Base-by-base conservation (phyloP, 768 basidiomycete genomes). In the Boletus fagicola region DNA sequence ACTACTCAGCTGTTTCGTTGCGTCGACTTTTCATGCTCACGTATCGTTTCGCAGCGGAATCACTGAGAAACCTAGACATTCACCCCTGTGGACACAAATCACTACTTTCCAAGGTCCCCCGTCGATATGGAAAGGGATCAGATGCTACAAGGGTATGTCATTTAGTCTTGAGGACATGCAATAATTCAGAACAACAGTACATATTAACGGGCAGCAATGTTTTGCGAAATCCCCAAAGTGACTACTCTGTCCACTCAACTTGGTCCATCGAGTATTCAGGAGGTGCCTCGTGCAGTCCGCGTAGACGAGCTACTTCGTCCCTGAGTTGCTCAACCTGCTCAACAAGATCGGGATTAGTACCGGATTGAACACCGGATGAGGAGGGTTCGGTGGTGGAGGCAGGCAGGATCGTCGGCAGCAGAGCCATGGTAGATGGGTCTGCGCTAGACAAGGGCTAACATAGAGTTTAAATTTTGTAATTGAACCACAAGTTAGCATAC, bases 231-330 rank as follows among this genome's bases (percentile, higher is more conserved):
- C 33, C 12, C 5, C 10, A 2, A n/a, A 39, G 31, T 2, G 12
- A 9, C 24, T 5, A 7, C 8, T 13, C 36, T 1, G 36, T 39
- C n/a, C 1, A 10, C 1, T 11, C 40, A 20, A 2, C 6, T 42
- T 20, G 16, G 11, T 20, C 12, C n/a, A 5, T 42, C 16, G 40
- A 42, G 31, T 45, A 45, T 38, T 24, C 26, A 6, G 53, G 28
- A 15, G 53, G 43, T 28, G 24, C 22, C n/a, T 57, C 36, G 0
- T 49, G 49, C 13, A 45, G 2, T 6, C 38, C 15, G 13, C 58
- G 56, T 4, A 65, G 52, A 31, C 57, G 60, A 24, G 57, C 53
- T 2, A 65, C 55, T 38, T 62, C 64, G 1, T 30, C 53, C 33
- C 50, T 45, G 1, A 64, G 44, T 9, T 28, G 4, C 2, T 47